Evolutionary conservation across 2,329 filamentous ascomycete species (phyloP).

Genomic region (Ceratocystis diversiconidia): DNA sequence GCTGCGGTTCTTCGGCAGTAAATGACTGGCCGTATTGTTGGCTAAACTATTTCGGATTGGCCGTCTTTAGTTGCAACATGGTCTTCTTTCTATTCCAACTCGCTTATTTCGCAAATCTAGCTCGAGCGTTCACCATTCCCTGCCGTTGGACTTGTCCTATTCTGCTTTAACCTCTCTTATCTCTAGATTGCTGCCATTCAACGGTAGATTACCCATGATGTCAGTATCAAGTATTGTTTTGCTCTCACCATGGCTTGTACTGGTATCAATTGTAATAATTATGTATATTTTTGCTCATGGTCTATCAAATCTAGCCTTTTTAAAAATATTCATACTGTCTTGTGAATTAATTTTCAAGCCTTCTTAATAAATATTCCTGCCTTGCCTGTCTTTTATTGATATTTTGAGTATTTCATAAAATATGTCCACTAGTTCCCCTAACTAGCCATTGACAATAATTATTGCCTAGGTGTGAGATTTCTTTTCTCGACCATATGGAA

Average conservation of each 20-base stretch:
- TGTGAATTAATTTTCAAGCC: too few species aligned
- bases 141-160: not conserved
- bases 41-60: not conserved
- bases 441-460: too few species aligned
- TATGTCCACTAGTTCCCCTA: too few species aligned
- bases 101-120: not conserved
- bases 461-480: too few species aligned
- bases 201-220: not conserved
- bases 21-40: not conserved
- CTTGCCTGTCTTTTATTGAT: too few species aligned
- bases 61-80: not conserved
- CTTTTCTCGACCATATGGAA: too few species aligned
- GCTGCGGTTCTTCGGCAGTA: conserved; percentile 22
- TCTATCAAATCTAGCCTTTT: not conserved
- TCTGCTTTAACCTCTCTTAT: not conserved
- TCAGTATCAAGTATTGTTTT: not conserved
- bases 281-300: not conserved
- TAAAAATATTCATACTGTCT: too few species aligned
- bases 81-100: not conserved
- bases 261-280: not conserved
- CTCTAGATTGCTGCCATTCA: not conserved
- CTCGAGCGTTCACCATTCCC: not conserved
- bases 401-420: too few species aligned
- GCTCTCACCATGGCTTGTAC: not conserved
- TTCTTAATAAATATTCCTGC: too few species aligned